A percentile compares a stretch with the other conserved stretches of the same genome.
Evolutionary conservation across 192 early-diverging fungal genomes (phyloP).

Genomic region (Anaeromyces robustus): DNA sequence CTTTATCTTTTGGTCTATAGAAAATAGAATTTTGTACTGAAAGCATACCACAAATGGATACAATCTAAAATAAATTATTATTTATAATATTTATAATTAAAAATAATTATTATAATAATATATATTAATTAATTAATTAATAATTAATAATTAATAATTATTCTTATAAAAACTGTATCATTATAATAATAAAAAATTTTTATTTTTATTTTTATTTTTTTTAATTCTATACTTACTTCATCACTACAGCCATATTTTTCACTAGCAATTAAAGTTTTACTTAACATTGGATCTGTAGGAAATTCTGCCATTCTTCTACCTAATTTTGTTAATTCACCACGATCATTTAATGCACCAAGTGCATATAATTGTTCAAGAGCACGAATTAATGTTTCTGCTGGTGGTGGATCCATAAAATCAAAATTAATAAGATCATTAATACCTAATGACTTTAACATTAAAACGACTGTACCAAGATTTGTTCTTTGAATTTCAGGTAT

Average conservation of each 20-base stretch:
- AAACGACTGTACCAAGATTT: constrained; percentile 78
- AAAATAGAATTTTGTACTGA: constrained; percentile 64
- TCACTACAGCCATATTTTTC: constrained; percentile 90
- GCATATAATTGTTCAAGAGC: constrained; percentile 85
- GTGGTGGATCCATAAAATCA: constrained; percentile 97
- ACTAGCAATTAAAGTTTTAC: constrained; percentile 76
- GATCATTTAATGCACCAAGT: constrained; percentile 80
- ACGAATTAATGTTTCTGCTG: constrained; percentile 75
- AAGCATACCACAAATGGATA: constrained; percentile 87
- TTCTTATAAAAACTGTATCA: too few species aligned
- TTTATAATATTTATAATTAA: neutral
- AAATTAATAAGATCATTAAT: constrained; percentile 95
- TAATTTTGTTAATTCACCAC: constrained; percentile 85
- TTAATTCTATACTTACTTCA: constrained; percentile 25
- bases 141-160: too few species aligned
- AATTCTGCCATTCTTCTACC: constrained; percentile 98
- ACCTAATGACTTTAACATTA: constrained; percentile 86
- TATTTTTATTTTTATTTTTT: too few species aligned
- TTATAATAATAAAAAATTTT: too few species aligned
- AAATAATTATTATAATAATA: neutral
- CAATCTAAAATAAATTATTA: constrained; percentile 21
- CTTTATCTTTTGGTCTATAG: constrained; percentile 84
- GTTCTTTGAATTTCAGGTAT: constrained; percentile 94
- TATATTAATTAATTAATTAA: too few species aligned
- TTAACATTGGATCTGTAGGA: constrained; percentile 88